phyloP scores from a whole-genome alignment of 2,329 filamentous ascomycete genomes.

The Colletotrichum sp. region DNA sequence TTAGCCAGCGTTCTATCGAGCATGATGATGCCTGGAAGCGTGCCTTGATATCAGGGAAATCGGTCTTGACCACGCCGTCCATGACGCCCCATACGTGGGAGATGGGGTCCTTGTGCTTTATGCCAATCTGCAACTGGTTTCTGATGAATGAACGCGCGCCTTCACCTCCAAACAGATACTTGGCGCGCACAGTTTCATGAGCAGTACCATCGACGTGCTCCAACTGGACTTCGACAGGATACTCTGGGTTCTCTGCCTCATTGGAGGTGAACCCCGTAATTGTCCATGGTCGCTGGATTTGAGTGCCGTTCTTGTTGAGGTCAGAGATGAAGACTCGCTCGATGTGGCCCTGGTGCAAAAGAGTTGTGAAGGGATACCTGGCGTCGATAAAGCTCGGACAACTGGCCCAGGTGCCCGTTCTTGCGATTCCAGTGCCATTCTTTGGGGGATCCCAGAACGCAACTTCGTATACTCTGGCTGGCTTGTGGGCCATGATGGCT shows the following conservation, averaged over 20 bases:
- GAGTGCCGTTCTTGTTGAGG: slow-evolving; percentile 63
- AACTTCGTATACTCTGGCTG: slow-evolving; percentile 83
- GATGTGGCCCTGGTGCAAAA: slow-evolving; percentile 74
- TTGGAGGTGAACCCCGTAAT: slow-evolving; percentile 66
- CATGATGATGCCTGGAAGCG: slow-evolving; percentile 17
- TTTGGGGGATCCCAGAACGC: slow-evolving; percentile 73
- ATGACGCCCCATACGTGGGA: slow-evolving; percentile 79
- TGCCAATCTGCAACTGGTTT: slow-evolving; percentile 69
- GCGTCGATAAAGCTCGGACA: slow-evolving; percentile 85
- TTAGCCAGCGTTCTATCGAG: neutral
- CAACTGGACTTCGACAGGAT: slow-evolving; percentile 81
- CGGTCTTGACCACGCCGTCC: slow-evolving; percentile 73
- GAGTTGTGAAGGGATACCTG: slow-evolving; percentile 72
- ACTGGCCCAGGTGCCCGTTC: slow-evolving; percentile 81
- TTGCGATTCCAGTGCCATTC: slow-evolving; percentile 61
- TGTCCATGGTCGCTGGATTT: slow-evolving; percentile 69
- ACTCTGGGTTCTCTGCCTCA: slow-evolving; percentile 60
- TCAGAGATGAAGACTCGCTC: slow-evolving; percentile 74
- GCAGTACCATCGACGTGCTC: slow-evolving; percentile 76
- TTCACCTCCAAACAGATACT: slow-evolving; percentile 75
- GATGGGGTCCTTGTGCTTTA: slow-evolving; percentile 74
- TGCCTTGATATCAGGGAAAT: slow-evolving; percentile 80
- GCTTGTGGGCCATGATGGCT: slow-evolving; percentile 84
- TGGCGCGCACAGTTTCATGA: slow-evolving; percentile 70
- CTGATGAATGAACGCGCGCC: slow-evolving; percentile 72